Conservation (phyloP, 805 yeast species). For the Kodamaea neixiangensis region DNA sequence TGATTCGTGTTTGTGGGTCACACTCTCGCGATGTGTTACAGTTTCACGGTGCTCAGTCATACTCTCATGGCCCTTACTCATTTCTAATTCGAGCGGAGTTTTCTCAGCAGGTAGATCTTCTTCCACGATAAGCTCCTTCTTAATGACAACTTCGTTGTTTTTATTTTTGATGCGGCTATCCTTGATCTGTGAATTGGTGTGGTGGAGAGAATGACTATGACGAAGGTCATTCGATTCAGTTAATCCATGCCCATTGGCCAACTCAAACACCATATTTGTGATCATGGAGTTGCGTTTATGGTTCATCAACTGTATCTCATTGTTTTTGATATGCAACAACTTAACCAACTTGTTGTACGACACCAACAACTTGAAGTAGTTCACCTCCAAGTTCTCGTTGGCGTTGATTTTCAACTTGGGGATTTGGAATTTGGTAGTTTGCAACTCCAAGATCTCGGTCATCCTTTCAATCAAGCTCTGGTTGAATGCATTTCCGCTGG, state of each 20-base stretch:
- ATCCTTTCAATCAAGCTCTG: constrained; percentile 10
- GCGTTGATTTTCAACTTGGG: constrained; percentile 8
- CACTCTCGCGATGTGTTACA: too few species aligned
- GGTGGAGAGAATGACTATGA: constrained; percentile 5
- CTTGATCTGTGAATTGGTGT: constrained; percentile 3
- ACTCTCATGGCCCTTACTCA: neutral
- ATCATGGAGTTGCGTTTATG: constrained; percentile 12
- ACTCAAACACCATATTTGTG: constrained; percentile 8
- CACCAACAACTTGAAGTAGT: constrained; percentile 17
- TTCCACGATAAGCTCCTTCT: constrained; percentile 3
- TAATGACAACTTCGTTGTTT: neutral
- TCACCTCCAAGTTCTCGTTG: constrained; percentile 12
- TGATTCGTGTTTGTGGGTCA: too few species aligned
- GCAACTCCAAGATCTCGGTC: neutral
- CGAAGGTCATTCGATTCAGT: neutral
- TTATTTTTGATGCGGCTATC: neutral
- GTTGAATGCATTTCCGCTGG: constrained; percentile 10
- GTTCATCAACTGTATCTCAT: constrained; percentile 16
- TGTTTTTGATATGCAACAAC: constrained; percentile 15
- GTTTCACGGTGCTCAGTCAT: neutral
- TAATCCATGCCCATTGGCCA: constrained; percentile 8
- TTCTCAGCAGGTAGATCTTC: neutral
- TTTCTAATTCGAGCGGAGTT: neutral
- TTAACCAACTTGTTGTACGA: constrained; percentile 17
- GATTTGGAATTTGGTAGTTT: constrained; percentile 5